These are phyloP conservation scores for Misopates orontium DNA, from an alignment of 257 asterid genomes.

Conservation along the genomic window DNA sequence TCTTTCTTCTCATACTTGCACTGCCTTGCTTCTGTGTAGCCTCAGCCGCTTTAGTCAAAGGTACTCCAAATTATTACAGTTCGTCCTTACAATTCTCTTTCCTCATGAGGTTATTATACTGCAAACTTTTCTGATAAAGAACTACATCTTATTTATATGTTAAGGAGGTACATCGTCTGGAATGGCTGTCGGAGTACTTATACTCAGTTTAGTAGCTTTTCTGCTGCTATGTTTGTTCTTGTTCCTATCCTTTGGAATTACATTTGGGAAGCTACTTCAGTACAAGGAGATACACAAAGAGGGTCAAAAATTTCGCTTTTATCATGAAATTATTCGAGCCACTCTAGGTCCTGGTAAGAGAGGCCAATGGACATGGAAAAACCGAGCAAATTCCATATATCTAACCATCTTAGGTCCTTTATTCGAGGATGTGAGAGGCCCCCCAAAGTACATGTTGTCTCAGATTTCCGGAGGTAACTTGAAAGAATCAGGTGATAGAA, in stretches of 20 bases:
- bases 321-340: constrained; percentile 79
- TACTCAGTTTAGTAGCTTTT: constrained; percentile 59
- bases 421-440: constrained; percentile 96
- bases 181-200: constrained; percentile 54
- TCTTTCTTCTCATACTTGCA: constrained; percentile 72
- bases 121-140: constrained; percentile 7
- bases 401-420: constrained; percentile 71
- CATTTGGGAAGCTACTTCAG: constrained; percentile 80
- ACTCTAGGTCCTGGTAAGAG: constrained; percentile 91
- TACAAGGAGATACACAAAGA: constrained; percentile 88
- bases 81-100: not conserved
- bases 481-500: constrained; percentile 46
- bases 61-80: constrained; percentile 34
- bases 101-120: not conserved
- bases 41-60: constrained; percentile 66
- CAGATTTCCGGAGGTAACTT: constrained; percentile 57
- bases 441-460: constrained; percentile 94
- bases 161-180: constrained; percentile 77
- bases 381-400: constrained; percentile 40
- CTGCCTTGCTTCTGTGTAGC: constrained; percentile 77
- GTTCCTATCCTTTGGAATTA: constrained; percentile 80
- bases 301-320: constrained; percentile 76
- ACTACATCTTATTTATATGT: constrained; percentile 10
- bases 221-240: constrained; percentile 54
- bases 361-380: constrained; percentile 99